Base-by-base conservation (phyloP, 345 rosid species). In the Hevea brasiliensis region DNA sequence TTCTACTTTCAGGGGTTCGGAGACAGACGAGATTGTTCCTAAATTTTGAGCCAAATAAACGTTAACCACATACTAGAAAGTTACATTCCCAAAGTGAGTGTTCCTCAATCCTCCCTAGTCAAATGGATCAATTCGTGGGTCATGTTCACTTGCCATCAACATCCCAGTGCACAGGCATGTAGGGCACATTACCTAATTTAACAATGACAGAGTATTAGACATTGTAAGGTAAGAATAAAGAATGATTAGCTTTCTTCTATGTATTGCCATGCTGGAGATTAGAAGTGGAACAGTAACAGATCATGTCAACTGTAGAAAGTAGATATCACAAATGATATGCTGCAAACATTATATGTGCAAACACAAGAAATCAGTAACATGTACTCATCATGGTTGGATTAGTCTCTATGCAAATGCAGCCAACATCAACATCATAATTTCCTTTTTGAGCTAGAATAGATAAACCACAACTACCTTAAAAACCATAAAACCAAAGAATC, bases 131-230 rank as follows among this genome's bases (percentile, higher is more conserved):
- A 91, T 85, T 32, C 97, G 85, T 0, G 88, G 94, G 81, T 91
- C 94, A 55, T 91, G 92, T 74, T 91, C 97, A 11, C 94, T 88
- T 66, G 94, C 97, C 76, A 89, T 89, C 75, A 87, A 53, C 92
- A 87, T 88, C 72, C 97, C 94, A 0, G 97, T 91, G 79, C 97
- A 91, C 45, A 91, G 87, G 84, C 97, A 91, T n/a, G 94, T 89
- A 23, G 97, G 94, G 77, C 94, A 91, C 97, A 92, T 92, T 66
- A 89, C 97, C 97, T 89, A 80, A 40, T 59, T 61, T 67, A 40
- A 56, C 59, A 76, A 26, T n/a, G 13, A 70, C 74, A n/a, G 74
- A 59, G 54, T 21, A 67, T 70, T 54, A 75, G 69, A 51, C 18
- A 27, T 48, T n/a, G 58, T 27, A 7, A 48, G 26, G 9, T 20